Evolutionary conservation across 768 basidiomycete genomes (phyloP), one percentile per base, ranked within the genome.

Genomic region (Tylopilus felleus): DNA sequence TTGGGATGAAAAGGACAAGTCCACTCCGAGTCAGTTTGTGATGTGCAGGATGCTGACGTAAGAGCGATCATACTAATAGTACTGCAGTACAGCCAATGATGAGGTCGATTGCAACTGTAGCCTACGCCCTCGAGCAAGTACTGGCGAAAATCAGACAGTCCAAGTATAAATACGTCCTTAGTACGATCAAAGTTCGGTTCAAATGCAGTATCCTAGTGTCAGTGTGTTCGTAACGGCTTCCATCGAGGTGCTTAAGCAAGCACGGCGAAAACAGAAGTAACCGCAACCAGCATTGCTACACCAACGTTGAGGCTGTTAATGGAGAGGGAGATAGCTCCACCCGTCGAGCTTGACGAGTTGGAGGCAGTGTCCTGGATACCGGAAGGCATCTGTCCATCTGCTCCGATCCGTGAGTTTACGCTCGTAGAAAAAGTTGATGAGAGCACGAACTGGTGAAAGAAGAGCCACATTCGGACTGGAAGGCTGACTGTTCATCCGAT

Each of bases 381-480:
- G 28, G 71, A 60, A 3, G 71, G 71, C 38, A 61, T 65, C 46
- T 67, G 62, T 23, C 71, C 70, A 39, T 71, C 71, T 73, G 29
- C 14, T 44, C 44, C 29, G 56, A 35, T n/a, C 13, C 7, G 16
- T 64, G 27, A 63, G 52, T 38, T 8, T 10, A 29, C 12, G 3
- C 17, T 31, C 21, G 22, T 9, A 38, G 2, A 22, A 38, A 8
- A 36, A 19, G 17, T 16, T 0, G 19, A 19, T n/a, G 10, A 12
- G n/a, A 46, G 44, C 7, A 67, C 77, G 54, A 64, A 85, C 83
- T 72, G 43, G 72, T 78, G 68, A 84, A 85, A 13, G 70, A 68
- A 40, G 79, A 60, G 13, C 83, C 83, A 57, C 84, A 85, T 8
- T 55, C 22, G 17, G 56, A 47, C 54, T 69, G 69, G 4, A 78